These are phyloP conservation scores for Arthrobotrys musiformis DNA, from an alignment of 2,329 filamentous ascomycete genomes.

Conservation along the genomic window DNA sequence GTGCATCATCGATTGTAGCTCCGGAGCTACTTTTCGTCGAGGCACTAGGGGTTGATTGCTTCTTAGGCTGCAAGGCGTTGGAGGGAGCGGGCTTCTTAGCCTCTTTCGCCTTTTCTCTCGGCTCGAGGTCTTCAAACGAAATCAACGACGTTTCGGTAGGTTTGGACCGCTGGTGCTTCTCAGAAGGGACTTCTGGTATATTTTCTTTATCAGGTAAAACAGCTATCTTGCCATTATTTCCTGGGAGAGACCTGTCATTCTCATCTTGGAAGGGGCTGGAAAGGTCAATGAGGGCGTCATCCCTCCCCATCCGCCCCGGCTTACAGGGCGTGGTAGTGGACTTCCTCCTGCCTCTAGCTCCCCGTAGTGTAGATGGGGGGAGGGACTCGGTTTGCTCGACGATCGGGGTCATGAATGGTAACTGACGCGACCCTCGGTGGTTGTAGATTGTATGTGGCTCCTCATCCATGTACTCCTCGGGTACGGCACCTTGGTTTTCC, in stretches of 20 bases:
- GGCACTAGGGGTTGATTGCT: slow-evolving; percentile 22
- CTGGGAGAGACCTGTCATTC: slow-evolving; percentile 61
- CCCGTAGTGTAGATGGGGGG: slow-evolving; percentile 60
- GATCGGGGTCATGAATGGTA: slow-evolving; percentile 99
- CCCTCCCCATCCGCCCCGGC: slow-evolving; percentile 59
- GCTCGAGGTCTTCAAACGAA: slow-evolving; percentile 46
- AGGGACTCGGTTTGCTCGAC: slow-evolving; percentile 88
- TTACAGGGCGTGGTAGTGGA: slow-evolving; percentile 57
- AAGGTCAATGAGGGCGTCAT: slow-evolving; percentile 59
- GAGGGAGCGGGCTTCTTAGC: slow-evolving; percentile 29
- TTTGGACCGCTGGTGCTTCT: slow-evolving; percentile 60
- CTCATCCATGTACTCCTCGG: slow-evolving; percentile 60
- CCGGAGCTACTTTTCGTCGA: slow-evolving; percentile 66
- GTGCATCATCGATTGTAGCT: slow-evolving; percentile 77
- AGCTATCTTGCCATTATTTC: slow-evolving; percentile 64
- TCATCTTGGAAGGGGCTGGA: slow-evolving; percentile 78
- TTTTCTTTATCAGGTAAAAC: slow-evolving; percentile 63
- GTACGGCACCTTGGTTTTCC: slow-evolving; percentile 57
- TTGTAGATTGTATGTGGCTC: slow-evolving; percentile 57
- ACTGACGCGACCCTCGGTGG: slow-evolving; percentile 74
- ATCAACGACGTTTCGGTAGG: slow-evolving; percentile 46
- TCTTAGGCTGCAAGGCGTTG: slow-evolving; percentile 56
- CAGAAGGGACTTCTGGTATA: not conserved
- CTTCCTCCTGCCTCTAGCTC: slow-evolving; percentile 56
- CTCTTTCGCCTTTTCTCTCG: slow-evolving; percentile 17